These are phyloP conservation scores for Lumnitzera racemosa DNA, from an alignment of 345 rosid genomes.

Conservation along the genomic window DNA sequence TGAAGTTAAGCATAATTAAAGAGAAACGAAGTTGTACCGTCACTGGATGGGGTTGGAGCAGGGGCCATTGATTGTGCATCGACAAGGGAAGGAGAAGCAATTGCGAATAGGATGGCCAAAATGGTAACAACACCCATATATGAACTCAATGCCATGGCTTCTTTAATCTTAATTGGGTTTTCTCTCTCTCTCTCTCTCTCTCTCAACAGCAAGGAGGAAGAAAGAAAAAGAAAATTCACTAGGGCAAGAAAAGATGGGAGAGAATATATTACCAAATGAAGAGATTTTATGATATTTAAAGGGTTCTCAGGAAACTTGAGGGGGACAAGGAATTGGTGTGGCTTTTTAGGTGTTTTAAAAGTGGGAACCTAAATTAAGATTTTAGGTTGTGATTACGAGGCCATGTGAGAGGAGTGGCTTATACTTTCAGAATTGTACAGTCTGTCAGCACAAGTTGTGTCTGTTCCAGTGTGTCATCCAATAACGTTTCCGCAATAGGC, in stretches of 20 bases:
- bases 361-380: too few relatives aligned
- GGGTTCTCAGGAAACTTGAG: too few relatives aligned
- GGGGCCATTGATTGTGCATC: constrained; percentile 30
- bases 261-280: neutral
- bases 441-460: too few relatives aligned
- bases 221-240: neutral
- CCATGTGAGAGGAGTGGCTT: too few relatives aligned
- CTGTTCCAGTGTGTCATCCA: too few relatives aligned
- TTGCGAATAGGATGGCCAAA: constrained; percentile 19
- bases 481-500: too few relatives aligned
- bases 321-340: too few relatives aligned
- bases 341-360: too few relatives aligned
- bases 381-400: too few relatives aligned
- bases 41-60: constrained; percentile 56
- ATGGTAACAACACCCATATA: constrained; percentile 11
- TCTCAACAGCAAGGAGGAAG: neutral
- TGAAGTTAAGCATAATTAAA: neutral
- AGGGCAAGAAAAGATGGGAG: neutral
- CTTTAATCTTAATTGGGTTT: neutral
- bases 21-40: constrained; percentile 27
- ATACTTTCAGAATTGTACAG: too few relatives aligned
- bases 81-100: constrained; percentile 22
- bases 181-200: neutral
- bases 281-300: too few relatives aligned
- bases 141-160: too few relatives aligned